Percentiles rank a stretch among this genome's conserved stretches.
These are phyloP conservation scores for Aspergillus tamarii DNA, from an alignment of 2,329 filamentous ascomycete genomes.

Conservation along the genomic window DNA sequence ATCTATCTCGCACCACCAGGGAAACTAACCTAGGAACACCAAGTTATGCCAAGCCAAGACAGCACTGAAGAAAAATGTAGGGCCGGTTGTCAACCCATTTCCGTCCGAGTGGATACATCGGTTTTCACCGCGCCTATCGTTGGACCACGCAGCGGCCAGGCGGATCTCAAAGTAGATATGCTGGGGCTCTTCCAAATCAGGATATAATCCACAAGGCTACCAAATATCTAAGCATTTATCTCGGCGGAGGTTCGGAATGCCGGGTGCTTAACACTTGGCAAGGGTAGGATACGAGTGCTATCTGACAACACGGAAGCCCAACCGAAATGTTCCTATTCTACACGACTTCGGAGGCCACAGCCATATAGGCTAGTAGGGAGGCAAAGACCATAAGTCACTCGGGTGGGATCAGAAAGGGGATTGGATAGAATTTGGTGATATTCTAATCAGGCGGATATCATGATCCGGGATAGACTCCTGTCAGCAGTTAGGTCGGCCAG, in stretches of 20 bases:
- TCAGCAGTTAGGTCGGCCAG: background rate
- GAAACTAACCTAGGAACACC: background rate
- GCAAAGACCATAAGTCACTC: background rate
- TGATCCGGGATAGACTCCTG: background rate
- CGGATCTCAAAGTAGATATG: background rate
- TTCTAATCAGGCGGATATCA: background rate
- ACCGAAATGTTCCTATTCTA: background rate
- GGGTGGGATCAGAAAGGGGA: background rate
- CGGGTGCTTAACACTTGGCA: background rate
- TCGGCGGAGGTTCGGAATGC: background rate
- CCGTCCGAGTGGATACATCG: slow-evolving; percentile 2
- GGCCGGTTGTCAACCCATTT: background rate
- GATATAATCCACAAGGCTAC: background rate
- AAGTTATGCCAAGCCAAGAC: background rate
- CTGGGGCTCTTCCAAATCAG: background rate
- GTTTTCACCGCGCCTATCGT: background rate
- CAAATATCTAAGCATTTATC: background rate
- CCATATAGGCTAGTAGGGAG: background rate
- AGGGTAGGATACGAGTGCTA: background rate
- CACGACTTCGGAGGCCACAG: background rate
- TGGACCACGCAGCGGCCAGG: background rate
- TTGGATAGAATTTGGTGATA: background rate
- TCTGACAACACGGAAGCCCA: background rate
- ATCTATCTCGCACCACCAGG: background rate
- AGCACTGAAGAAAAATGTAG: background rate